These are phyloP conservation scores for Boletus smithii DNA, from an alignment of 1,284 basidiomycete genomes.

Conservation along the genomic window DNA sequence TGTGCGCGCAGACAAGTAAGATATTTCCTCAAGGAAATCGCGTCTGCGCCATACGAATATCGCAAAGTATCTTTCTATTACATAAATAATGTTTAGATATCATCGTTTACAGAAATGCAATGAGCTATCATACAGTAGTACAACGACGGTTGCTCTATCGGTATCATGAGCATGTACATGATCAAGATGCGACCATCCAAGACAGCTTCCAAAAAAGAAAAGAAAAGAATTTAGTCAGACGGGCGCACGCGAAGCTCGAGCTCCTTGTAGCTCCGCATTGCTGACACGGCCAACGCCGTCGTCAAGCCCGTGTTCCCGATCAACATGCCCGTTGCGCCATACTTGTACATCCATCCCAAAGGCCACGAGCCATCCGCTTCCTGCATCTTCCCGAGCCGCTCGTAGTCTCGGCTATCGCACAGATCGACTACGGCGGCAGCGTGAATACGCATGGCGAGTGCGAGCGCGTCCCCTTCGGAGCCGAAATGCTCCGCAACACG, in stretches of 20 bases:
- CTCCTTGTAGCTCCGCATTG: conserved; percentile 16
- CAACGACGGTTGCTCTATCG: no score
- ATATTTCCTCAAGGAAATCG: no score
- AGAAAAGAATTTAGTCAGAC: conserved; percentile 7
- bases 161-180: no score
- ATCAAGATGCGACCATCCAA: no score
- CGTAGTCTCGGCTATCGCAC: conserved; percentile 17
- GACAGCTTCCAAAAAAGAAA: neutral
- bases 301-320: conserved; percentile 23
- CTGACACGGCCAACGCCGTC: conserved; percentile 21
- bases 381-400: conserved; percentile 19
- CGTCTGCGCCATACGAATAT: no score
- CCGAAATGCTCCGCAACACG: conserved; percentile 22
- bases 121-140: no score
- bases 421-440: conserved; percentile 16
- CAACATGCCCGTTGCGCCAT: neutral
- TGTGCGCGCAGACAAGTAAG: no score
- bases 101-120: no score
- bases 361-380: conserved; percentile 24
- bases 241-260: conserved; percentile 16
- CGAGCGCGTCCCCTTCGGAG: conserved; percentile 21
- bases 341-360: conserved; percentile 21
- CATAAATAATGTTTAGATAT: neutral
- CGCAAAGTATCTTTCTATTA: no score
- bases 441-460: conserved; percentile 22